Evolutionary conservation across 306 rosid species (phyloP).

Genomic region (Casuarina equisetifolia): DNA sequence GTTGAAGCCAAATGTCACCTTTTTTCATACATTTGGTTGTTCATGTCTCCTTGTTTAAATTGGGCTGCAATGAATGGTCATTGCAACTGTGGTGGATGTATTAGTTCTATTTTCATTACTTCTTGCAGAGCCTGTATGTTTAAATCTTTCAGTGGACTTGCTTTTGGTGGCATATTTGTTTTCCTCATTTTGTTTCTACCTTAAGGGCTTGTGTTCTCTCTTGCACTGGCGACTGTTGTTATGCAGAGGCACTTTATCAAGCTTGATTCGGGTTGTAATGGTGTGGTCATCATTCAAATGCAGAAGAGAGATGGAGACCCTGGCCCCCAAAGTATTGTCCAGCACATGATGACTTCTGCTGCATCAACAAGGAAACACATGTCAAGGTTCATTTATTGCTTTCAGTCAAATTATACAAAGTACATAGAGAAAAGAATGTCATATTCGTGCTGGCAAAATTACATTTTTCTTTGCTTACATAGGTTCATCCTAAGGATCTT

Average conservation of each 20-base stretch:
- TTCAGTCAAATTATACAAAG: slow-evolving; percentile 11
- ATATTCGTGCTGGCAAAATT: slow-evolving; percentile 15
- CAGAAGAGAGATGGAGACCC: slow-evolving; percentile 65
- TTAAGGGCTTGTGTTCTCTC: slow-evolving; percentile 7
- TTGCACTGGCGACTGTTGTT: slow-evolving; percentile 20
- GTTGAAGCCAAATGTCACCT: not conserved
- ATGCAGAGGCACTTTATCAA: slow-evolving; percentile 70
- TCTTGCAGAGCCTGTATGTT: not conserved
- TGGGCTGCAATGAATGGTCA: not conserved
- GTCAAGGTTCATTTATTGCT: slow-evolving; percentile 62
- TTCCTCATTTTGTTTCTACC: not conserved
- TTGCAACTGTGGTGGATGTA: not conserved
- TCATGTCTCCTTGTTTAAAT: not conserved
- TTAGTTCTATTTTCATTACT: not conserved
- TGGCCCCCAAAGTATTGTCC: slow-evolving; percentile 73
- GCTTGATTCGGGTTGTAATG: slow-evolving; percentile 91
- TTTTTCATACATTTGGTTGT: not conserved
- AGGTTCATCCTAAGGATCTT: slow-evolving; percentile 92
- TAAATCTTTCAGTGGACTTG: not conserved
- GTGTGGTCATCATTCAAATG: slow-evolving; percentile 91
- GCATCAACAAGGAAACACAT: slow-evolving; percentile 83
- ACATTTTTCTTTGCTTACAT: slow-evolving; percentile 19
- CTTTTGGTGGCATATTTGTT: not conserved
- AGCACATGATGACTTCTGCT: slow-evolving; percentile 70
- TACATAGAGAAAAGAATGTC: slow-evolving; percentile 15